phyloP scores from a whole-genome alignment of 768 basidiomycete genomes.

The Daedaleopsis sinensis region DNA sequence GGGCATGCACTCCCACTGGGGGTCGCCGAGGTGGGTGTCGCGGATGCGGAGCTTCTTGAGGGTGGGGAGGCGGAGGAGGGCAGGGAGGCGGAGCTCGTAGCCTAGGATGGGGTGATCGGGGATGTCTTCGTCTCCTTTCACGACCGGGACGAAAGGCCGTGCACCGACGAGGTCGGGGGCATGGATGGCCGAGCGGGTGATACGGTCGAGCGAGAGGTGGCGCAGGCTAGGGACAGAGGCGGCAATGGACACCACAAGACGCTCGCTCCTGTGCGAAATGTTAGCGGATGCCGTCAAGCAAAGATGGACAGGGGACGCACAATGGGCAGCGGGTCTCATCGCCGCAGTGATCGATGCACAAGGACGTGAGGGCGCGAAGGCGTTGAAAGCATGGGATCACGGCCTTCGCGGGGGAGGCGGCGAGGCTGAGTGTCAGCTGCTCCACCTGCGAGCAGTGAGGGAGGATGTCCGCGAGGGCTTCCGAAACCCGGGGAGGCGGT shows the following conservation, averaged over 20 bases:
- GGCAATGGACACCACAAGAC: constrained; percentile 70
- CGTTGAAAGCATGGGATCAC: constrained; percentile 52
- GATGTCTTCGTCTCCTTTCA: constrained; percentile 63
- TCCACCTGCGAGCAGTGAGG: constrained; percentile 49
- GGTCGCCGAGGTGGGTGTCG: constrained; percentile 73
- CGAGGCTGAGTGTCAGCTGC: constrained; percentile 49
- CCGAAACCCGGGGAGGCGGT: constrained; percentile 37
- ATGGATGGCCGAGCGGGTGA: constrained; percentile 69
- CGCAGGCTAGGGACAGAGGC: constrained; percentile 57
- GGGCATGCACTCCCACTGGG: constrained; percentile 54
- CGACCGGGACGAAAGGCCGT: constrained; percentile 61
- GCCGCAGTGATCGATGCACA: constrained; percentile 51
- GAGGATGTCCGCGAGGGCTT: constrained; percentile 54
- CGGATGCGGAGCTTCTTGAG: constrained; percentile 64
- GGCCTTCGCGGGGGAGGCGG: constrained; percentile 51
- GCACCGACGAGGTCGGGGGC: constrained; percentile 58
- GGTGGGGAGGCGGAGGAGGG: constrained; percentile 63
- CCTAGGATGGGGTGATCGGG: constrained; percentile 53
- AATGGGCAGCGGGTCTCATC: constrained; percentile 39
- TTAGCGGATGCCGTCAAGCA: constrained; percentile 19
- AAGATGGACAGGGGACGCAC: constrained; percentile 31
- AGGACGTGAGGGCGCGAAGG: constrained; percentile 44
- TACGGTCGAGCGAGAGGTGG: constrained; percentile 60
- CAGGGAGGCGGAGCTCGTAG: constrained; percentile 62
- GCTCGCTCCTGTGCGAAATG: constrained; percentile 56